Evolutionary conservation across 768 basidiomycete genomes (phyloP).

Genomic region (Mycena galericulata): DNA sequence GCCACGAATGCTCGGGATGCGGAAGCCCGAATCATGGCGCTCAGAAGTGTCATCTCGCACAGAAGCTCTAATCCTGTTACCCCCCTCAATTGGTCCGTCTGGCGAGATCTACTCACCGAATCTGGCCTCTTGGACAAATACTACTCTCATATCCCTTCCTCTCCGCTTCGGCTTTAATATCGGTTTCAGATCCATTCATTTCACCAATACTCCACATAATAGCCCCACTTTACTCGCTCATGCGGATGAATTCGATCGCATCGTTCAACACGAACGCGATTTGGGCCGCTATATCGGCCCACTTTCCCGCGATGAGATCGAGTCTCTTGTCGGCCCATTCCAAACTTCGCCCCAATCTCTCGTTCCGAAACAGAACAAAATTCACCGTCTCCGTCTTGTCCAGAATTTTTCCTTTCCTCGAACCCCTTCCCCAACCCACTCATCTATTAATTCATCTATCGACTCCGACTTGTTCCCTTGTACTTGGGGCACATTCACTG

Average conservation of each 20-base stretch:
- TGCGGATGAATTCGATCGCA: slow-evolving; percentile 4
- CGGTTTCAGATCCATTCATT: slow-evolving; percentile 29
- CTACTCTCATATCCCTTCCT: slow-evolving; percentile 32
- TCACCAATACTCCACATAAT: slow-evolving; percentile 38
- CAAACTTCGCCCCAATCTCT: slow-evolving; percentile 44
- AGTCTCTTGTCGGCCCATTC: slow-evolving; percentile 41
- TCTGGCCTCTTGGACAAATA: slow-evolving; percentile 21
- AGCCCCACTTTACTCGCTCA: slow-evolving; percentile 14
- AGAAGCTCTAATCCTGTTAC: slow-evolving; percentile 35
- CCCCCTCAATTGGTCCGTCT: slow-evolving; percentile 31
- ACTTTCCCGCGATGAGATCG: slow-evolving; percentile 20
- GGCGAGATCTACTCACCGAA: slow-evolving; percentile 22
- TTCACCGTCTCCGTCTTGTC: slow-evolving; percentile 31
- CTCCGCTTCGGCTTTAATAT: slow-evolving; percentile 38
- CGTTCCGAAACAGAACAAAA: slow-evolving; percentile 40
- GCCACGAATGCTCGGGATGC: slow-evolving; percentile 45
- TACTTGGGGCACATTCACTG: slow-evolving; percentile 49
- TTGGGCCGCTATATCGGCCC: slow-evolving; percentile 38
- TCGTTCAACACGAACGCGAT: slow-evolving; percentile 28
- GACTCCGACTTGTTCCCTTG: slow-evolving; percentile 45
- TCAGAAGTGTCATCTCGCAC: slow-evolving; percentile 38
- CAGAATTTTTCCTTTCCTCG: slow-evolving; percentile 44
- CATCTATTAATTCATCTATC: slow-evolving; percentile 39
- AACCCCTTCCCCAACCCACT: background rate
- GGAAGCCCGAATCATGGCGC: slow-evolving; percentile 40